Evolutionary conservation across 176 grass and related monocot genomes (phyloP).

Genomic region (Alopecurus myosuroides): DNA sequence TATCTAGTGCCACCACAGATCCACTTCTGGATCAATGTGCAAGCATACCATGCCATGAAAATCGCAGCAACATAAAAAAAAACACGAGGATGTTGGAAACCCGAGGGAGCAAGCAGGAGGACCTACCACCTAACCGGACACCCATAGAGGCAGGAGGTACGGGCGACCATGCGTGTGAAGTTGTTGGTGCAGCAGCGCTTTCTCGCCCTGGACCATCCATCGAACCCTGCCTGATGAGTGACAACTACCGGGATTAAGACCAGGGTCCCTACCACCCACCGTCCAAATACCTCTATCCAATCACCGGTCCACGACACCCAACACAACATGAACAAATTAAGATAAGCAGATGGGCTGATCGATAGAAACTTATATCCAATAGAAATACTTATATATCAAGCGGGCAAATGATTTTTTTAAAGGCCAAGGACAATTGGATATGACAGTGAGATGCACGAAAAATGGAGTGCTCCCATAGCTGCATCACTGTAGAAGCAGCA

Average conservation of each 20-base stretch:
- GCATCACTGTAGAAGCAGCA: neutral
- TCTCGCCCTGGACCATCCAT: constrained; percentile 10
- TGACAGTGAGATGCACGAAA: neutral
- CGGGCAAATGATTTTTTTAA: too few relatives aligned
- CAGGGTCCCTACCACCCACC: constrained; percentile 12
- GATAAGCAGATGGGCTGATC: neutral
- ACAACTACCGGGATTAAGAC: constrained; percentile 4
- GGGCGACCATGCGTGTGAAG: neutral
- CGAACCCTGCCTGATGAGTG: neutral
- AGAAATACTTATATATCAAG: too few relatives aligned
- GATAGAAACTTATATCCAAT: neutral
- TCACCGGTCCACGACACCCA: neutral
- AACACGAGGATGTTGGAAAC: too few relatives aligned
- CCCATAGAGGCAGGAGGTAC: neutral
- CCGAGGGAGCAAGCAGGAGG: neutral
- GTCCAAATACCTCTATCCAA: constrained; percentile 1
- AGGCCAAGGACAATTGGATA: neutral
- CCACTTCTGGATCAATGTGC: too few relatives aligned
- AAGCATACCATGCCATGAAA: too few relatives aligned
- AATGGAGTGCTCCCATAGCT: neutral
- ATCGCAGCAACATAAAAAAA: too few relatives aligned
- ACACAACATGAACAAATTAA: neutral
- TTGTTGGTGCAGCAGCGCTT: neutral
- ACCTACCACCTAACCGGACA: neutral
- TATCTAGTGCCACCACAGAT: too few relatives aligned